These are phyloP conservation scores for Cylindricascospora bacillispora DNA, from an alignment of 1,139 yeast species.

Conservation along the genomic window DNA sequence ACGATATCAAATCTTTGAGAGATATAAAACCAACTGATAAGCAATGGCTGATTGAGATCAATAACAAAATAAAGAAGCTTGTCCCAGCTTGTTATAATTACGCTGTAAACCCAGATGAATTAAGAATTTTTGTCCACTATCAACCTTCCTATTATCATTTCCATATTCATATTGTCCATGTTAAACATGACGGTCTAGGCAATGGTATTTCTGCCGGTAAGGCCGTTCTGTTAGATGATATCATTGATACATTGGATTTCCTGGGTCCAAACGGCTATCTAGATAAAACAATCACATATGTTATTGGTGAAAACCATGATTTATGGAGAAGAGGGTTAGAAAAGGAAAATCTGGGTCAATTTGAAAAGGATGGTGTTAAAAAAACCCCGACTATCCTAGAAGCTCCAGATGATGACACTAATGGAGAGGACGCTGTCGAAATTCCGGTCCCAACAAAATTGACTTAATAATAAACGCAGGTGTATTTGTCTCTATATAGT, in stretches of 20 bases:
- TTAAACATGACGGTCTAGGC: conserved; percentile 61
- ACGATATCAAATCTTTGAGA: conserved; percentile 59
- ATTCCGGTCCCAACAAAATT: no score
- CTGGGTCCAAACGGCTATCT: conserved; percentile 40
- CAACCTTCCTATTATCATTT: conserved; percentile 96
- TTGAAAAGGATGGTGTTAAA: conserved; percentile 20
- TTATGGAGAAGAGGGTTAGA: conserved; percentile 40
- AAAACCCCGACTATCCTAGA: conserved; percentile 8
- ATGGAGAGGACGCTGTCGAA: no score
- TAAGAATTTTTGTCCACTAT: conserved; percentile 73
- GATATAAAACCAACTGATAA: conserved; percentile 54
- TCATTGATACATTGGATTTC: conserved; percentile 54
- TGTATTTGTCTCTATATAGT: no score
- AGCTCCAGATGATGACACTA: no score
- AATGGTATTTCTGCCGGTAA: conserved; percentile 65
- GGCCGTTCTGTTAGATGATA: conserved; percentile 70
- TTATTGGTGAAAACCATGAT: conserved; percentile 64
- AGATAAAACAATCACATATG: conserved; percentile 39
- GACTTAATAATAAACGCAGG: no score
- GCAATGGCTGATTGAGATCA: conserved; percentile 39
- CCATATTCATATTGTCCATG: conserved; percentile 79
- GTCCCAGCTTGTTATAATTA: conserved; percentile 36
- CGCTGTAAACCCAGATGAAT: conserved; percentile 27
- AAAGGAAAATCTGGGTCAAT: conserved; percentile 15
- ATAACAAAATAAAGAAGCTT: conserved; percentile 32